These are phyloP conservation scores for Talaromyces islandicus DNA, from an alignment of 2,329 filamentous ascomycete genomes.

Conservation along the genomic window DNA sequence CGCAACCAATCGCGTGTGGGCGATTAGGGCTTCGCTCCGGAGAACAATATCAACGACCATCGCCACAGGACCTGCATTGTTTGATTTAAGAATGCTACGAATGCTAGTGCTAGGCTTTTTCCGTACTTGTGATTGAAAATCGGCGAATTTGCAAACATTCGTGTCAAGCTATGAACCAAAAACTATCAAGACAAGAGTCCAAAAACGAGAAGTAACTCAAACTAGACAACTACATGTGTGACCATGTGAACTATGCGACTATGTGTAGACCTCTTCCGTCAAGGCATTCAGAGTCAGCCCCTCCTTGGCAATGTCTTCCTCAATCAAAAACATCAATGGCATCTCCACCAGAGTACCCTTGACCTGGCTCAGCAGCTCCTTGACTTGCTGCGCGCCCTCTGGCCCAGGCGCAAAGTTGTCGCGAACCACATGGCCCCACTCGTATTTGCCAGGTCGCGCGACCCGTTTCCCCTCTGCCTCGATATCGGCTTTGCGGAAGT, in stretches of 20 bases:
- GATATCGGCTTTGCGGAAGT: slow-evolving; percentile 44
- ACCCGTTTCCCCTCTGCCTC: slow-evolving; percentile 39
- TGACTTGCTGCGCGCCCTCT: slow-evolving; percentile 66
- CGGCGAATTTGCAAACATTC: not conserved
- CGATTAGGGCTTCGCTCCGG: slow-evolving; percentile 8
- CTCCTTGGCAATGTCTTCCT: slow-evolving; percentile 79
- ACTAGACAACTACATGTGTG: not conserved
- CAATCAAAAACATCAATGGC: slow-evolving; percentile 80
- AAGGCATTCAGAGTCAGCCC: slow-evolving; percentile 66
- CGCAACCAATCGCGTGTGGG: slow-evolving; percentile 1
- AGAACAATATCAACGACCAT: slow-evolving; percentile 9
- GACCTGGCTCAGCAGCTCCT: slow-evolving; percentile 61
- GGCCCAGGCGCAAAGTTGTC: slow-evolving; percentile 60
- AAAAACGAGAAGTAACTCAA: not conserved
- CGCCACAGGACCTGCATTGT: not conserved
- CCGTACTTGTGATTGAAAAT: too few species aligned
- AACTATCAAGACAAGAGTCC: not conserved
- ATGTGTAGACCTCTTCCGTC: slow-evolving; percentile 68
- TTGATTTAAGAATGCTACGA: not conserved
- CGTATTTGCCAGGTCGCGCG: slow-evolving; percentile 51
- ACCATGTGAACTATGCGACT: not conserved
- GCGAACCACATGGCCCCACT: slow-evolving; percentile 81
- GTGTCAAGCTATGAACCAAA: not conserved
- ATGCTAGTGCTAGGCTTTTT: not conserved
- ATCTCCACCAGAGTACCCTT: slow-evolving; percentile 77